A percentile compares a stretch with the other conserved stretches of the same genome.
These are phyloP conservation scores for Fusarium succisae DNA, from an alignment of 2,329 filamentous ascomycete genomes.

Conservation along the genomic window DNA sequence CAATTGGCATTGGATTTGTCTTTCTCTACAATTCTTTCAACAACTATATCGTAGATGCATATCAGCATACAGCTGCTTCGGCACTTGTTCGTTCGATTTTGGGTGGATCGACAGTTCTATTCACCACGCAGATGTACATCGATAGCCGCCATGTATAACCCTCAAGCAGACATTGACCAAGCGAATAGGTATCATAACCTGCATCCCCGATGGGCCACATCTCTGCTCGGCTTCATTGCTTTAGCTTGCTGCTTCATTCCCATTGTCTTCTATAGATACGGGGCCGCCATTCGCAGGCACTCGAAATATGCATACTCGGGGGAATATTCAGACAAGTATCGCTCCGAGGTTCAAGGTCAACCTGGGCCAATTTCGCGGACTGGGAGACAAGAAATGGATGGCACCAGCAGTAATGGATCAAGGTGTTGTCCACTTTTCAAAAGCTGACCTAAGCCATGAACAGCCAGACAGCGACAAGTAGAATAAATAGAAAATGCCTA, in stretches of 20 bases:
- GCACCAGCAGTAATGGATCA: too few species aligned
- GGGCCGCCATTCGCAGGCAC: not conserved
- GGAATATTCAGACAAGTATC: not conserved
- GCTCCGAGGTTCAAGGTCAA: accelerated
- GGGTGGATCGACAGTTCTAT: not conserved
- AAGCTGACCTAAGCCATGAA: accelerated
- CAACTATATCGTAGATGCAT: not conserved
- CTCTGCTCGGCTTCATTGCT: not conserved
- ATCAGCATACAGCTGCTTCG: not conserved
- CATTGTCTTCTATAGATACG: not conserved
- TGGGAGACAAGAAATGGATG: too few species aligned
- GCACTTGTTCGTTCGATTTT: not conserved
- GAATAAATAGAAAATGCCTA: too few species aligned
- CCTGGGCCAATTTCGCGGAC: accelerated
- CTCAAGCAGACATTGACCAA: too few species aligned
- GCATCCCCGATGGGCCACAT: not conserved
- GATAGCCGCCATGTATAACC: not conserved
- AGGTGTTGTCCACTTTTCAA: too few species aligned
- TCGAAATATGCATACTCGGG: not conserved
- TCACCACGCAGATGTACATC: not conserved
- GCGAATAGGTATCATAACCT: not conserved
- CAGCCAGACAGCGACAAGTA: too few species aligned
- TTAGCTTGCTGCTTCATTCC: not conserved
- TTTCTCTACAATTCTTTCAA: not conserved
- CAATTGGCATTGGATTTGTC: not conserved